These are phyloP conservation scores for Erodium texanum DNA, from an alignment of 441 rosid species.

Conservation along the genomic window DNA sequence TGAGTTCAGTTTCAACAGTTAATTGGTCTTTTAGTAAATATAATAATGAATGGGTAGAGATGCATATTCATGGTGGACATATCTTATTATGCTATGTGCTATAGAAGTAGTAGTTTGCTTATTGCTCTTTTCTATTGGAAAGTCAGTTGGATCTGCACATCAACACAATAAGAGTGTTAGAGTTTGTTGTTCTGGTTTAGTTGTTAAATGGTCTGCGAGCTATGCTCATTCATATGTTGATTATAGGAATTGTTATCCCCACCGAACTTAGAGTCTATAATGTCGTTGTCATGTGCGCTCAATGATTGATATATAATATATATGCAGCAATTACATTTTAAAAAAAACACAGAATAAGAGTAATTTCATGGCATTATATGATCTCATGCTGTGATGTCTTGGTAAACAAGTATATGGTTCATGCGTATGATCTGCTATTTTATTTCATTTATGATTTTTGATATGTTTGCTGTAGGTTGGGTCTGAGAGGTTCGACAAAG, in stretches of 20 bases:
- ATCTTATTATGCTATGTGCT: neutral
- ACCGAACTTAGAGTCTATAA: too few relatives aligned
- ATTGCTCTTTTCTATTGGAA: neutral
- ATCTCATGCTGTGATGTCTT: neutral
- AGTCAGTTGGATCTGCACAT: conserved; percentile 1
- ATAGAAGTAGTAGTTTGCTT: neutral
- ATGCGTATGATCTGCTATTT: neutral
- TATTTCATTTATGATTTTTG: neutral
- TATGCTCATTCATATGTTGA: too few relatives aligned
- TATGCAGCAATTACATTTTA: too few relatives aligned
- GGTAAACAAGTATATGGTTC: neutral
- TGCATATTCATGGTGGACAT: neutral
- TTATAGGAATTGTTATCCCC: too few relatives aligned
- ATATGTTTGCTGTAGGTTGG: conserved; percentile 47
- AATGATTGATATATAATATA: too few relatives aligned
- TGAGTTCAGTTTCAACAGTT: too few relatives aligned
- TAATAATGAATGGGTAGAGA: neutral
- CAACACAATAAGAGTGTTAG: neutral
- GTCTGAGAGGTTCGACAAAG: conserved; percentile 87
- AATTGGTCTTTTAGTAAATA: neutral
- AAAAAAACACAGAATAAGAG: neutral
- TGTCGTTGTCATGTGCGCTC: too few relatives aligned
- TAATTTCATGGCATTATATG: conserved; percentile 2
- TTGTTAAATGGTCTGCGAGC: too few relatives aligned
- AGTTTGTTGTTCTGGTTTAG: too few relatives aligned